These are phyloP conservation scores for Cydonia oblonga DNA, from an alignment of 331 rosid species.

Conservation along the genomic window DNA sequence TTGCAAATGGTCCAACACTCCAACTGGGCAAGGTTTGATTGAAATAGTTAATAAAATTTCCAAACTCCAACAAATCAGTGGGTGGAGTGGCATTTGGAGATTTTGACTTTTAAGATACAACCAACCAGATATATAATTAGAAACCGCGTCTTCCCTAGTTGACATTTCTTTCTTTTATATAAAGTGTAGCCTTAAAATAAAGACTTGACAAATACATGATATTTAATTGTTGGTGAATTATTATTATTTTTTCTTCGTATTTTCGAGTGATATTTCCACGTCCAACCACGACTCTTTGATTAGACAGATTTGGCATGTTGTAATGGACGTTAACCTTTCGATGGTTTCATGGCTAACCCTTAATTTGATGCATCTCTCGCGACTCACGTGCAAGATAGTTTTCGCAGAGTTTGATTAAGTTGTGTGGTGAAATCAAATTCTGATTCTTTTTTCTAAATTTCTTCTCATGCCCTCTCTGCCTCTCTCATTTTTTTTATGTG, in stretches of 20 bases:
- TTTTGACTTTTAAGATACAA: neutral
- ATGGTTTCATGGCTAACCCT: neutral
- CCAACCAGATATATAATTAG: neutral
- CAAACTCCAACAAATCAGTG: neutral
- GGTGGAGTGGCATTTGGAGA: neutral
- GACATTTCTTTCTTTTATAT: neutral
- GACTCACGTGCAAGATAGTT: neutral
- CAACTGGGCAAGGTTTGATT: neutral
- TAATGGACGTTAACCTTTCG: neutral
- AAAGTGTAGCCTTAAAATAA: too few relatives aligned
- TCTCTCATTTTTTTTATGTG: too few relatives aligned
- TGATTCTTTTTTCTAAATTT: too few relatives aligned
- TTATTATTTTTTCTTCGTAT: neutral
- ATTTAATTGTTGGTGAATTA: neutral
- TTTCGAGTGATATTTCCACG: slow-evolving; percentile 4
- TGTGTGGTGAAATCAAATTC: neutral
- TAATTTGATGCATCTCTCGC: neutral
- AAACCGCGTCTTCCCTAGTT: neutral
- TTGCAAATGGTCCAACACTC: neutral
- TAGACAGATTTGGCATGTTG: neutral
- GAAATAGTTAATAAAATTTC: neutral
- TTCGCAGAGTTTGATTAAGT: too few relatives aligned
- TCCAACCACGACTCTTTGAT: neutral
- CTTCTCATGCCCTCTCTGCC: too few relatives aligned
- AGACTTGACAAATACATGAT: neutral